A percentile compares a stretch with the other conserved stretches of the same genome.
phyloP scores from a whole-genome alignment of 23 red algal species.

The Gracilaria domingensis region DNA sequence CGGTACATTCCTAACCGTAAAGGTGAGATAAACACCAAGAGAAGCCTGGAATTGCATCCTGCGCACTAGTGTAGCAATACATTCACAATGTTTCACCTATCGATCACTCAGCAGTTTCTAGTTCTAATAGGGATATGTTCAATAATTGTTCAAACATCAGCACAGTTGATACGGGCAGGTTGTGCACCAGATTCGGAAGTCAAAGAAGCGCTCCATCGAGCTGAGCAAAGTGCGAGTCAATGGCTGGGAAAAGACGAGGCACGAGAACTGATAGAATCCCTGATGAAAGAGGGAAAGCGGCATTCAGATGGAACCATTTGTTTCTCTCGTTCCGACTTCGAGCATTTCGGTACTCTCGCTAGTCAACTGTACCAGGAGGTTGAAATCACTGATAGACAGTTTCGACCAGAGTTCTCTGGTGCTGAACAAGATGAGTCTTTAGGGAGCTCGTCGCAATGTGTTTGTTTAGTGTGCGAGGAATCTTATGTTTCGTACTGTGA shows the following conservation, averaged over 20 bases:
- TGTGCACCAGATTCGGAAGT: conserved; percentile 47
- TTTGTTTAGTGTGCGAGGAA: background rate
- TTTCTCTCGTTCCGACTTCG: conserved; percentile 42
- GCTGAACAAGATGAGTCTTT: conserved; percentile 23
- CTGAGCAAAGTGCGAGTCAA: conserved; percentile 8
- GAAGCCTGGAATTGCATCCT: background rate
- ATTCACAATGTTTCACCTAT: conserved; percentile 1
- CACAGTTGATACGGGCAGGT: background rate
- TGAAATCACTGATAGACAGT: conserved; percentile 4
- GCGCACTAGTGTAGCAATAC: background rate
- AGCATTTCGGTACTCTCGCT: conserved; percentile 37
- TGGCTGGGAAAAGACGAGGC: conserved; percentile 36
- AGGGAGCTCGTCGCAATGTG: conserved; percentile 30
- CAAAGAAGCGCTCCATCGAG: conserved; percentile 7
- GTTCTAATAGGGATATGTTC: background rate
- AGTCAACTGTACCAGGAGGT: conserved; percentile 31
- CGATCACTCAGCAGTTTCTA: background rate
- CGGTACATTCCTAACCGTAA: conserved; percentile 1
- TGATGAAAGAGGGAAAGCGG: conserved; percentile 21
- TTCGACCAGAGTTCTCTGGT: conserved; percentile 22
- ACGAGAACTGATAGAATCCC: conserved; percentile 18
- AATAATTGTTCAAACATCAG: background rate
- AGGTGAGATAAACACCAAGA: background rate
- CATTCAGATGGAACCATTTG: conserved; percentile 40
- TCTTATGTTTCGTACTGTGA: conserved; percentile 21